These are phyloP conservation scores for Trapa incisa DNA, from an alignment of 345 rosid species.

Conservation along the genomic window DNA sequence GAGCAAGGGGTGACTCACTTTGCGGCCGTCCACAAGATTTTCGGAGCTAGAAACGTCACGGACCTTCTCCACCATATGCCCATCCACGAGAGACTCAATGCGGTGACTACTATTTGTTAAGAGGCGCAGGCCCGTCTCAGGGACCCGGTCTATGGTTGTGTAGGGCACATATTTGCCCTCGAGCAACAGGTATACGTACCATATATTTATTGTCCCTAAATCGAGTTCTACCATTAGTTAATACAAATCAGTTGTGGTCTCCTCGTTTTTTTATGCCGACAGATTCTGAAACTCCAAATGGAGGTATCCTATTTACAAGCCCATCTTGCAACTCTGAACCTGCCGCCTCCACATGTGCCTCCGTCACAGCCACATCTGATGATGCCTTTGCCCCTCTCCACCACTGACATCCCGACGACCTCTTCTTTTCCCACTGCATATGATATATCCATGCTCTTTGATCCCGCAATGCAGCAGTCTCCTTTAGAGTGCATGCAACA, in stretches of 20 bases:
- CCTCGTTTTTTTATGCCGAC: background rate
- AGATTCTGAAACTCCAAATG: slow-evolving; percentile 78
- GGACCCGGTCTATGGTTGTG: slow-evolving; percentile 88
- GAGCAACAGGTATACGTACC: slow-evolving; percentile 64
- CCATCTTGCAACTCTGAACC: slow-evolving; percentile 51
- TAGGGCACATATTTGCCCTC: slow-evolving; percentile 64
- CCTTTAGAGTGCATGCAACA: no score
- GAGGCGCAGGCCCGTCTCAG: slow-evolving; percentile 77
- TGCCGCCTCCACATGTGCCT: slow-evolving; percentile 17
- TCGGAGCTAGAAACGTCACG: slow-evolving; percentile 85
- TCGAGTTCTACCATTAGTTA: background rate
- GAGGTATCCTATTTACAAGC: slow-evolving; percentile 82
- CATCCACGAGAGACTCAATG: slow-evolving; percentile 52
- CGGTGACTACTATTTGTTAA: slow-evolving; percentile 62
- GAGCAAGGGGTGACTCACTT: slow-evolving; percentile 75
- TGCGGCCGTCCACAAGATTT: slow-evolving; percentile 82
- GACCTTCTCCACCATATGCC: slow-evolving; percentile 63
- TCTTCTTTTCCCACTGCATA: slow-evolving; percentile 41
- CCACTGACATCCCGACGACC: slow-evolving; percentile 50
- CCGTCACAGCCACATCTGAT: slow-evolving; percentile 14
- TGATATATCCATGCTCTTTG: slow-evolving; percentile 60
- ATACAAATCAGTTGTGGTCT: no score
- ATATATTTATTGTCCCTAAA: slow-evolving; percentile 4
- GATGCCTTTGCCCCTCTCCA: slow-evolving; percentile 41
- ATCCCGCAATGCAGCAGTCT: slow-evolving; percentile 38